Percentiles rank a stretch among this genome's conserved stretches.
Evolutionary conservation across 768 basidiomycete genomes (phyloP).

Genomic region (Tulasnella sp.): DNA sequence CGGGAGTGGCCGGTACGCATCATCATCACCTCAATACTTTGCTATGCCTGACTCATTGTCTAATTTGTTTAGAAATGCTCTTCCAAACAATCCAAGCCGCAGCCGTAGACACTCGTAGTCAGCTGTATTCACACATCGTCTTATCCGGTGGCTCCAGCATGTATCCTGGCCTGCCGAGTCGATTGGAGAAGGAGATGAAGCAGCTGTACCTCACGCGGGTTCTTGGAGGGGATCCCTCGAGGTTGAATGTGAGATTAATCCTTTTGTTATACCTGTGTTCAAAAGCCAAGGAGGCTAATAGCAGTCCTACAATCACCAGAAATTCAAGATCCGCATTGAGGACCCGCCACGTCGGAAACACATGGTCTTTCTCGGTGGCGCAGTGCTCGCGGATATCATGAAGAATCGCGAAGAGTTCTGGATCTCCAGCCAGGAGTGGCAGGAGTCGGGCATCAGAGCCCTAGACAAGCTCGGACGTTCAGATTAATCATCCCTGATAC

Average conservation of each 20-base stretch:
- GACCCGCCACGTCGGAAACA: conserved; percentile 97
- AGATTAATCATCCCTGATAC: neutral
- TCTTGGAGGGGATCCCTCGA: conserved; percentile 65
- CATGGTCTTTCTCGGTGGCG: conserved; percentile 98
- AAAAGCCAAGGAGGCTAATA: neutral
- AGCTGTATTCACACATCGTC: conserved; percentile 96
- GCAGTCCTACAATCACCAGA: no score
- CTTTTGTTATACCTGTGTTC: neutral
- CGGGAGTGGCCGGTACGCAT: conserved; percentile 76
- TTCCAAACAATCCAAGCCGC: conserved; percentile 92
- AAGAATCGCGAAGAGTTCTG: conserved; percentile 89
- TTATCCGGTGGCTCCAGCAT: conserved; percentile 96
- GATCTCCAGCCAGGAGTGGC: conserved; percentile 91
- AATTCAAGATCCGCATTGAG: conserved; percentile 99
- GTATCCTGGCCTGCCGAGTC: conserved; percentile 95
- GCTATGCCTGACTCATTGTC: neutral
- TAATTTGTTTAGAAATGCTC: conserved; percentile 60
- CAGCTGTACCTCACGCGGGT: conserved; percentile 94
- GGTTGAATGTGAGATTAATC: conserved; percentile 65
- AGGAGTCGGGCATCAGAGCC: conserved; percentile 71
- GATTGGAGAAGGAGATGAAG: conserved; percentile 99
- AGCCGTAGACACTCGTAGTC: conserved; percentile 76
- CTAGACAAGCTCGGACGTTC: conserved; percentile 79
- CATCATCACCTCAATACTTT: neutral
- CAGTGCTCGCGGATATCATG: conserved; percentile 99